A percentile compares a stretch with the other conserved stretches of the same genome.
These are phyloP conservation scores for Rhododendron simsii DNA, from an alignment of 148 eudicot genomes.

Conservation along the genomic window DNA sequence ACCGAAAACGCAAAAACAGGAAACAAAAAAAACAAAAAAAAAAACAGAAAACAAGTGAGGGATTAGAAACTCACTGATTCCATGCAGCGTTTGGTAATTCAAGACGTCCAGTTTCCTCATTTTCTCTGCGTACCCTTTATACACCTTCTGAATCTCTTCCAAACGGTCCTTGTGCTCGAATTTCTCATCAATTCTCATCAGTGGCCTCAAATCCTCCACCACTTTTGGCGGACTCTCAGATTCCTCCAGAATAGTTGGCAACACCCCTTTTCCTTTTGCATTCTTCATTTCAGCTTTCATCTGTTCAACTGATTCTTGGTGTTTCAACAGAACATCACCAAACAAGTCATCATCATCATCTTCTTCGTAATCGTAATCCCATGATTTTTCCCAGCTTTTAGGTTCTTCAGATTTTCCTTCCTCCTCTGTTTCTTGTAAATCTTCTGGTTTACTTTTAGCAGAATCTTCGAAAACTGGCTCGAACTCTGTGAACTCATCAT, in stretches of 20 bases:
- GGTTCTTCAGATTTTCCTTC: neutral
- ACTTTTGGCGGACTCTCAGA: constrained; percentile 61
- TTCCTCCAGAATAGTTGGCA: constrained; percentile 87
- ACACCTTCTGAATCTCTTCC: constrained; percentile 67
- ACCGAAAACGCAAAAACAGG: neutral
- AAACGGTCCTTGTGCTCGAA: constrained; percentile 60
- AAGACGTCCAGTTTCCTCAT: constrained; percentile 80
- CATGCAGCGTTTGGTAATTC: constrained; percentile 82
- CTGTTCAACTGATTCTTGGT: constrained; percentile 54
- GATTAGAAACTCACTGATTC: constrained; percentile 61
- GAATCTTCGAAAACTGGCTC: constrained; percentile 19
- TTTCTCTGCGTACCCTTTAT: constrained; percentile 73
- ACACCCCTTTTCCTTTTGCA: constrained; percentile 38
- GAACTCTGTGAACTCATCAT: constrained; percentile 41
- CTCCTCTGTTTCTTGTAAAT: neutral
- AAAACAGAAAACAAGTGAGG: neutral
- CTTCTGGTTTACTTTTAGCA: neutral
- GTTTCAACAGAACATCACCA: constrained; percentile 53
- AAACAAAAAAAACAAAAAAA: neutral
- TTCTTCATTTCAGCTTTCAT: constrained; percentile 73
- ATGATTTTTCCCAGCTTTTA: neutral
- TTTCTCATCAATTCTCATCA: constrained; percentile 63
- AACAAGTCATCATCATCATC: constrained; percentile 24
- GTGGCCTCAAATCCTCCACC: constrained; percentile 70
- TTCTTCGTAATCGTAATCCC: neutral